These are phyloP conservation scores for Centrapalus pauciflorus DNA, from an alignment of 129 eudicot genomes.

Conservation along the genomic window DNA sequence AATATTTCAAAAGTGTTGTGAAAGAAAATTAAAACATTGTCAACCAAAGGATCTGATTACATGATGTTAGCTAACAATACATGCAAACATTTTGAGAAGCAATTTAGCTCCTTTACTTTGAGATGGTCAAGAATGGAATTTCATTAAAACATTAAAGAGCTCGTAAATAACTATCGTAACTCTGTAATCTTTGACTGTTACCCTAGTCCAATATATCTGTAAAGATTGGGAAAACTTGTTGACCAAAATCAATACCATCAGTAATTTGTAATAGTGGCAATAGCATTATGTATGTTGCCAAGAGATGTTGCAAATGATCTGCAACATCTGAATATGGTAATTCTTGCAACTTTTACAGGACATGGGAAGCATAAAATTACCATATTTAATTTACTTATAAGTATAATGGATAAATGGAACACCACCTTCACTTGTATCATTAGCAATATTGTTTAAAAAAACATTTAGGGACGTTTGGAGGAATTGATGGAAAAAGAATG, in stretches of 20 bases:
- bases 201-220: too few species aligned
- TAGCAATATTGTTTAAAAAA: too few species aligned
- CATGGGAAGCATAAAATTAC: neutral
- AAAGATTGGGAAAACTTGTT: neutral
- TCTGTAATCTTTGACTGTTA: too few species aligned
- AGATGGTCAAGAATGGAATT: neutral
- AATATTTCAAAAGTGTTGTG: too few species aligned
- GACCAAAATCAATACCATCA: neutral
- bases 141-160: too few species aligned
- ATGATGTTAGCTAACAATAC: too few species aligned
- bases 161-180: too few species aligned
- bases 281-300: neutral
- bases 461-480: too few species aligned
- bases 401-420: neutral
- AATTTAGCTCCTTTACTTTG: neutral
- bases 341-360: neutral
- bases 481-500: too few species aligned
- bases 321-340: neutral
- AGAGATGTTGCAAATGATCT: neutral
- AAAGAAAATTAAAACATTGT: too few species aligned
- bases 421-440: neutral
- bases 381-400: neutral
- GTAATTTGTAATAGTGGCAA: neutral
- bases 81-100: neutral
- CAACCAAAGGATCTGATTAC: too few species aligned